Evolutionary conservation across 768 basidiomycete genomes (phyloP), one percentile per base, ranked within the genome.

Genomic region (Boletus rubropictus): DNA sequence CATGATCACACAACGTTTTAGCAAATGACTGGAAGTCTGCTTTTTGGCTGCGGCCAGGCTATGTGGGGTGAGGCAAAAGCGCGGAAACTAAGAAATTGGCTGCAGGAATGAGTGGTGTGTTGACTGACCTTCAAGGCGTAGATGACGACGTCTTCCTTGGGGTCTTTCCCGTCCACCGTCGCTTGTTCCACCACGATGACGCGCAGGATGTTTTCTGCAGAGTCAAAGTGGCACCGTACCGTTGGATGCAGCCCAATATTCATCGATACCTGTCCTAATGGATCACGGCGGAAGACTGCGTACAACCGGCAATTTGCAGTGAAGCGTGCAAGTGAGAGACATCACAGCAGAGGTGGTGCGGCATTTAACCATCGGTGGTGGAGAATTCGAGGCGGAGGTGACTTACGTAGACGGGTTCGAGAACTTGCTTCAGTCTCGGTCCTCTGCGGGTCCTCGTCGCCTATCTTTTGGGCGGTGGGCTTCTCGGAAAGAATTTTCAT

Each of bases 281-380:
- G 84, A 52, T 85, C 84, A 5, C 84, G 79, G 7, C 83, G 78
- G 66, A 86, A 84, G 12, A 85, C 84, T 84, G 52, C 33, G 18
- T 8, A 36, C 11, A 38, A 24, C 24, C 12, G 20, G 21, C 10
- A 18, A 27, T 33, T 48, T 22, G 39, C 17, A 35, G 40, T 20
- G 20, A 51, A 40, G 38, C 25, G 29, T 20, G 33, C 39, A 31
- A 11, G n/a, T 12, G 21, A 38, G 35, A 31, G 21, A 15, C 37
- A 31, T 39, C 38, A 33, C 35, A 44, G 17, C 38, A 45, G 41
- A 33, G 5, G 48, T 31, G 50, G 39, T 34, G 34, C 8, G 25
- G 38, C 7, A 42, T 52, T 59, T n/a, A 60, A 57, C 37, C 47
- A 52, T 55, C 51, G 44, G 47, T 46, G 55, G 51, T 32, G 46